These are phyloP conservation scores for Colletotrichum tofieldiae DNA, from an alignment of 2,329 filamentous ascomycete genomes.

Conservation along the genomic window DNA sequence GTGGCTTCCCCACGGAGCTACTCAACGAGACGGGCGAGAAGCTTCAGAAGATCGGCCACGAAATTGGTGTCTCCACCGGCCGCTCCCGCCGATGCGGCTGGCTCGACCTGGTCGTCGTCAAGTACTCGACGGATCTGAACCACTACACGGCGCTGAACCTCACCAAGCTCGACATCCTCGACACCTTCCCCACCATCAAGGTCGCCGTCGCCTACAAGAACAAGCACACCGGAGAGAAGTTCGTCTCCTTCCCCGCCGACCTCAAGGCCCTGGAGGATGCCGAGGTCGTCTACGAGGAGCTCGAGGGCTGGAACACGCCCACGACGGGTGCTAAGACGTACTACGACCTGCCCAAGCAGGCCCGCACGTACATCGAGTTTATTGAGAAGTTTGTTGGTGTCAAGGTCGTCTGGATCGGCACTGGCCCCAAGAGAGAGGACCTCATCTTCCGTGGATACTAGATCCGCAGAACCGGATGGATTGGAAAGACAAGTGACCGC, in stretches of 20 bases:
- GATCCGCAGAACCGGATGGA: background rate
- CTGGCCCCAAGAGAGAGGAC: constrained; percentile 75
- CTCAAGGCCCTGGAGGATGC: constrained; percentile 70
- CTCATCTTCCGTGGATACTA: constrained; percentile 65
- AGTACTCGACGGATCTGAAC: constrained; percentile 75
- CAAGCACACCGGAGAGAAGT: constrained; percentile 58
- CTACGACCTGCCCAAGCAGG: constrained; percentile 75
- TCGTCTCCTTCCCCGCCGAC: constrained; percentile 77
- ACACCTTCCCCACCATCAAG: constrained; percentile 82
- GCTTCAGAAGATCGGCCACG: constrained; percentile 62
- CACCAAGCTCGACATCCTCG: constrained; percentile 79
- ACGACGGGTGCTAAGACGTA: constrained; percentile 74
- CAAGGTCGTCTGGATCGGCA: constrained; percentile 69
- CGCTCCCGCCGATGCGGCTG: constrained; percentile 73
- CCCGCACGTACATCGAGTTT: constrained; percentile 76
- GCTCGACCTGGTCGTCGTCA: constrained; percentile 73
- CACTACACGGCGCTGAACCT: constrained; percentile 76
- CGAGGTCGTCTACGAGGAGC: constrained; percentile 77
- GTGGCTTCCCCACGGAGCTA: constrained; percentile 79
- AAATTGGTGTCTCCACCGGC: constrained; percentile 66
- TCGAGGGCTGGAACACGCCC: constrained; percentile 78
- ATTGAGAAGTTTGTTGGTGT: constrained; percentile 78
- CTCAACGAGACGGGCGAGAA: constrained; percentile 60
- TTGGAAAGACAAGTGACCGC: background rate
- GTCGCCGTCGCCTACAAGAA: constrained; percentile 79